Percentiles rank a stretch among this genome's conserved stretches.
Evolutionary conservation across 352 stramenopile genomes (phyloP).

Genomic region (Aphanomyces euteiches): DNA sequence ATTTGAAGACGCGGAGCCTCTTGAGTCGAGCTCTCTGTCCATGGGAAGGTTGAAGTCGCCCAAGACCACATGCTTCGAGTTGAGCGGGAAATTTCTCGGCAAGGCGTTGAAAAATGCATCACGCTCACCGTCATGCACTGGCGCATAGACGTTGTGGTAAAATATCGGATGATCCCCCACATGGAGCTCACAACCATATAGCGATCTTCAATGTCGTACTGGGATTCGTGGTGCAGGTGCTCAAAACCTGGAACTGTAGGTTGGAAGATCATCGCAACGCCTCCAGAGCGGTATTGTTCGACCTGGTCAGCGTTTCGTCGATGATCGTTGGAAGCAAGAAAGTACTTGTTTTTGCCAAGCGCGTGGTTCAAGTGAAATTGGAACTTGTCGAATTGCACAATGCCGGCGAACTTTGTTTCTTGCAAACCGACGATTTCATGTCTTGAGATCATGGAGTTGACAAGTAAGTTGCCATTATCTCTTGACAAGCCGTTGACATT

Average conservation of each 20-base stretch:
- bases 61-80: conserved; percentile 1
- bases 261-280: conserved; percentile 4
- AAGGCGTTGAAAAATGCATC: not conserved
- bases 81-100: not conserved
- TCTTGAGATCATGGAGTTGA: no score
- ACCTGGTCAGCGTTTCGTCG: not conserved
- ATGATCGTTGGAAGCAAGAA: conserved; percentile 15
- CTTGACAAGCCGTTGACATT: no score
- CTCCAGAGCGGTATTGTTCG: not conserved
- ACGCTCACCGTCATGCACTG: not conserved
- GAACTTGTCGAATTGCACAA: not conserved
- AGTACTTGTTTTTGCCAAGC: conserved; percentile 6
- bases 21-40: not conserved
- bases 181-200: conserved; percentile 8
- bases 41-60: conserved; percentile 10
- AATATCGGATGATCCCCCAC: not conserved
- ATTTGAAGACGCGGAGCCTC: not conserved
- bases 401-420: not conserved
- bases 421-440: no score
- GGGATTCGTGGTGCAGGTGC: not conserved
- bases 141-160: conserved; percentile 14
- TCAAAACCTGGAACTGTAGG: not conserved
- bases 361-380: conserved; percentile 11
- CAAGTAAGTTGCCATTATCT: no score
- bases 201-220: not conserved